These are phyloP conservation scores for Orbilia quercus DNA, from an alignment of 2,329 filamentous ascomycete species.

Conservation along the genomic window DNA sequence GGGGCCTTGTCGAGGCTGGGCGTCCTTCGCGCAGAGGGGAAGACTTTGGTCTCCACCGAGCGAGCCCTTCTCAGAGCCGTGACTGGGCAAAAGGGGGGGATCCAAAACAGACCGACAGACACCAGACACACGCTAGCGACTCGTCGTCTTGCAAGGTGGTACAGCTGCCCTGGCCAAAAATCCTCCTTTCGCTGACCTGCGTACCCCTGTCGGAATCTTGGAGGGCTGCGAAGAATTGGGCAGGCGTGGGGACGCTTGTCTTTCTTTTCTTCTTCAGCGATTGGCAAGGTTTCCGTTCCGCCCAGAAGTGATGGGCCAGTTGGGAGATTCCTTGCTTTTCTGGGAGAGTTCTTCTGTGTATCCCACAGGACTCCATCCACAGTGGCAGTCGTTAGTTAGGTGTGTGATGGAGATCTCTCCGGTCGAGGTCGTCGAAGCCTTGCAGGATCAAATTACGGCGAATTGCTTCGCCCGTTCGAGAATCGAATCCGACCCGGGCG, in stretches of 20 bases:
- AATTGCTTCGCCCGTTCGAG: conserved; percentile 47
- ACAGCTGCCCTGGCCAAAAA: conserved; percentile 46
- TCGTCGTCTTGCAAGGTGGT: conserved; percentile 52
- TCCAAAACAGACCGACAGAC: conserved; percentile 56
- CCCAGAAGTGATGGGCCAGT: conserved; percentile 38
- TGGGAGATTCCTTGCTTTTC: no score
- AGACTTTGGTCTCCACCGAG: conserved; percentile 42
- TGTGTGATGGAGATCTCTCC: conserved; percentile 39
- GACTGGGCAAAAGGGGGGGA: conserved; percentile 56
- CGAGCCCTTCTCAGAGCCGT: conserved; percentile 33
- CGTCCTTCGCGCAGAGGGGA: conserved; percentile 37
- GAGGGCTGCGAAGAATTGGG: conserved; percentile 55
- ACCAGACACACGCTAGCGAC: conserved; percentile 50
- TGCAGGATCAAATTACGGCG: conserved; percentile 44
- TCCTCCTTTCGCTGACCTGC: conserved; percentile 55
- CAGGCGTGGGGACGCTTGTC: conserved; percentile 55
- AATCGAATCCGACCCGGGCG: conserved; percentile 2
- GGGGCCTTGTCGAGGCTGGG: conserved; percentile 55
- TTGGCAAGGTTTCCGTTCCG: conserved; percentile 14
- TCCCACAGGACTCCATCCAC: no score
- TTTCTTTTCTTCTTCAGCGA: no score
- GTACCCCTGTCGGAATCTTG: conserved; percentile 56
- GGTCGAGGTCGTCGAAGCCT: conserved; percentile 42
- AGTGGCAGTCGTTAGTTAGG: conserved; percentile 6
- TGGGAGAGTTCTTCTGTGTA: no score